These are phyloP conservation scores for Coleophoma eucalyptorum DNA, from an alignment of 2,329 filamentous ascomycete genomes.

Conservation along the genomic window DNA sequence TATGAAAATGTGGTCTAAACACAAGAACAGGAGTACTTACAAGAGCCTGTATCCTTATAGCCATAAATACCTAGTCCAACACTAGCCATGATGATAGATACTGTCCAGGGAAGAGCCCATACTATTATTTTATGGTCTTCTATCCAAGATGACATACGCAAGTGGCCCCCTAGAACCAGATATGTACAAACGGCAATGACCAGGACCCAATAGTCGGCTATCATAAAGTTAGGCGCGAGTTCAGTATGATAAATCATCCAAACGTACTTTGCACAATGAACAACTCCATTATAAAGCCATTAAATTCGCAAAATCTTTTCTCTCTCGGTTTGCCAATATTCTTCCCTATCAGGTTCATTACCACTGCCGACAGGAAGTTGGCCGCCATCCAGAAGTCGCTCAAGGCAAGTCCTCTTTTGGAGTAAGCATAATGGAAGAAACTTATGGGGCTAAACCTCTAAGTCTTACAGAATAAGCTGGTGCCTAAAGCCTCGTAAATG, in stretches of 20 bases:
- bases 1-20: too few species aligned
- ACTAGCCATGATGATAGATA: slow-evolving; percentile 31
- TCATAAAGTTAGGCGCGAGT: too few species aligned
- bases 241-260: too few species aligned
- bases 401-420: slow-evolving; percentile 31
- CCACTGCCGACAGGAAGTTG: slow-evolving; percentile 34
- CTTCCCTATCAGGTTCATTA: slow-evolving; percentile 28
- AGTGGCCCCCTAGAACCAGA: slow-evolving; percentile 34
- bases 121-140: slow-evolving; percentile 29
- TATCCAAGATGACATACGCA: slow-evolving; percentile 30
- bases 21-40: too few species aligned
- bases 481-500: slow-evolving; percentile 34
- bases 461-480: slow-evolving; percentile 30
- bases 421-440: too few species aligned
- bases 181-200: slow-evolving; percentile 36
- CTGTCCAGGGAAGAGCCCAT: slow-evolving; percentile 32
- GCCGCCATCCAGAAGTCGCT: slow-evolving; percentile 36
- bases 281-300: slow-evolving; percentile 37
- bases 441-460: too few species aligned
- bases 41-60: slow-evolving; percentile 31
- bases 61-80: slow-evolving; percentile 25
- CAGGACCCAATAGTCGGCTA: slow-evolving; percentile 39
- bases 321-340: slow-evolving; percentile 25
- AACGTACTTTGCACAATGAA: slow-evolving; percentile 37
- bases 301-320: slow-evolving; percentile 32